Evolutionary conservation across 768 basidiomycete genomes (phyloP).

Genomic region (Suillus occidentalis): DNA sequence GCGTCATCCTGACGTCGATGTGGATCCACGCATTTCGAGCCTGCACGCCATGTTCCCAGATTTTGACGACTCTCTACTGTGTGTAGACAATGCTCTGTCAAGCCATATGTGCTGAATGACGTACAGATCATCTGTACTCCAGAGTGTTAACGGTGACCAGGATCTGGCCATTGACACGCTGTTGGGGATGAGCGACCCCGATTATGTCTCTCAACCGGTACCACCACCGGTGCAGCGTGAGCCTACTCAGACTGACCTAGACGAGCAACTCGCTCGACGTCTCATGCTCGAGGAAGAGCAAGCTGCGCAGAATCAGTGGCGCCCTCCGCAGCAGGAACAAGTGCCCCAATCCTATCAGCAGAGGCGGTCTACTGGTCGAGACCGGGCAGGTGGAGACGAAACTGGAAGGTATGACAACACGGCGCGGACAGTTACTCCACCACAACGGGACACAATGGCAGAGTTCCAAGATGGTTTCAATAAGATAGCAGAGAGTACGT

Average conservation of each 20-base stretch:
- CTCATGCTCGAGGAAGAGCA: slow-evolving; percentile 63
- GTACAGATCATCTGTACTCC: slow-evolving; percentile 63
- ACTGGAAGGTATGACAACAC: slow-evolving; percentile 9
- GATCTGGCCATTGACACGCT: slow-evolving; percentile 76
- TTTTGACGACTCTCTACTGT: slow-evolving; percentile 75
- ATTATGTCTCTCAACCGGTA: slow-evolving; percentile 48
- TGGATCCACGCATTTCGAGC: slow-evolving; percentile 49
- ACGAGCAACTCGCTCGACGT: slow-evolving; percentile 76
- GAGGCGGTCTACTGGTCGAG: slow-evolving; percentile 1
- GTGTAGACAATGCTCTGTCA: slow-evolving; percentile 23
- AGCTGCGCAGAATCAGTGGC: slow-evolving; percentile 23
- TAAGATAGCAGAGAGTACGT: slow-evolving; percentile 77
- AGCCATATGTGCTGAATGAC: slow-evolving; percentile 1
- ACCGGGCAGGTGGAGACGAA: slow-evolving; percentile 14
- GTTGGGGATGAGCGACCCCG: slow-evolving; percentile 85
- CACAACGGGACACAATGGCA: slow-evolving; percentile 52
- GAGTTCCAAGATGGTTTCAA: slow-evolving; percentile 76
- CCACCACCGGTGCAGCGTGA: slow-evolving; percentile 3
- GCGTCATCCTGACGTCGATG: background rate
- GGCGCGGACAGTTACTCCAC: slow-evolving; percentile 18
- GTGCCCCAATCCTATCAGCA: slow-evolving; percentile 28
- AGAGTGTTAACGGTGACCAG: slow-evolving; percentile 68
- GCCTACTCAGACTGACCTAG: slow-evolving; percentile 63
- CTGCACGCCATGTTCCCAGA: slow-evolving; percentile 77
- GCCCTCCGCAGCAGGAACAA: slow-evolving; percentile 13